Conservation (phyloP, 805 yeast species). For the Maudiozyma barnettii region DNA sequence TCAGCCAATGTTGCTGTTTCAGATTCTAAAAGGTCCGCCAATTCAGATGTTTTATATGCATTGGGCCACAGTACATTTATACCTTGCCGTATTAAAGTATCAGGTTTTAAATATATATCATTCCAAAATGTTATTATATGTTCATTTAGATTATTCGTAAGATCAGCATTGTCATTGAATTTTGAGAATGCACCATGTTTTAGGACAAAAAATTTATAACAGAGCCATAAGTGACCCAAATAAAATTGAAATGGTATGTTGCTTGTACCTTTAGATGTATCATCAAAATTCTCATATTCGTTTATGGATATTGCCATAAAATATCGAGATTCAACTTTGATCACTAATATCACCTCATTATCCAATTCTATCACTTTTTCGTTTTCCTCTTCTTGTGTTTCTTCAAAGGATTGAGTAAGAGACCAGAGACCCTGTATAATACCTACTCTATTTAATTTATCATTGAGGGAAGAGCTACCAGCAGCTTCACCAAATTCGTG, state of each 20-base stretch:
- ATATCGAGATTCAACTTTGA: slow-evolving; percentile 23
- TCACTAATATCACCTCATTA: slow-evolving; percentile 21
- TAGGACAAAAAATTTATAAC: slow-evolving; percentile 21
- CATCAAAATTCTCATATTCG: background rate
- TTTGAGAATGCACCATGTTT: slow-evolving; percentile 18
- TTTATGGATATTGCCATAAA: slow-evolving; percentile 17
- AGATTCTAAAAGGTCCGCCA: slow-evolving; percentile 3
- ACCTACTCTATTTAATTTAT: slow-evolving; percentile 33
- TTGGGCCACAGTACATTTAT: slow-evolving; percentile 18
- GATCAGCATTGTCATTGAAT: slow-evolving; percentile 17
- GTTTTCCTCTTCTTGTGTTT: background rate
- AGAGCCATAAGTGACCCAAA: slow-evolving; percentile 18
- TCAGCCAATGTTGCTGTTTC: background rate
- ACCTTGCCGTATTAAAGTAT: slow-evolving; percentile 15
- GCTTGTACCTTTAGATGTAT: slow-evolving; percentile 6
- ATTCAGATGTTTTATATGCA: slow-evolving; percentile 19
- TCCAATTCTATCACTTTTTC: slow-evolving; percentile 25
- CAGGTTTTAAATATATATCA: slow-evolving; percentile 20
- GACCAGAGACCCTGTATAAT: slow-evolving; percentile 35
- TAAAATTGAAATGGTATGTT: slow-evolving; percentile 23
- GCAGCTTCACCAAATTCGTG: slow-evolving; percentile 19
- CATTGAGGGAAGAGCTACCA: slow-evolving; percentile 21
- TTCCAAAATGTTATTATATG: slow-evolving; percentile 26
- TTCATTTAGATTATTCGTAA: slow-evolving; percentile 25
- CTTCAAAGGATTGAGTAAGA: slow-evolving; percentile 14